These are phyloP conservation scores for Termitomyces titanicus DNA, from an alignment of 768 basidiomycete genomes.

Conservation along the genomic window DNA sequence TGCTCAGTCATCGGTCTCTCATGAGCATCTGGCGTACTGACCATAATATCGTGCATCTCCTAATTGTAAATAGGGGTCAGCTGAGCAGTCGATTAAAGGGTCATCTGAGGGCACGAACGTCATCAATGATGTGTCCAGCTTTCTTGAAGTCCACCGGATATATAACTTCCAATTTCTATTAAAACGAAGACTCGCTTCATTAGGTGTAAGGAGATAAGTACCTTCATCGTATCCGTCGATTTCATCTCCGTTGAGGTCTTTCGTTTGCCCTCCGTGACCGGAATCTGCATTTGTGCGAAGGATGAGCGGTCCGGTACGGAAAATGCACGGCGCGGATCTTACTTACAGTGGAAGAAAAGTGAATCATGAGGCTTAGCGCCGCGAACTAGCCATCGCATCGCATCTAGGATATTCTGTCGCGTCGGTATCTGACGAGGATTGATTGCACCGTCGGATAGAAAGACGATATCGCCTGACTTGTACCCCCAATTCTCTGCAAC, in stretches of 20 bases:
- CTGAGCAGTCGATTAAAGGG: background rate
- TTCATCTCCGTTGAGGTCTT: constrained; percentile 76
- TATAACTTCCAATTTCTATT: constrained; percentile 49
- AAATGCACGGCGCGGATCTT: constrained; percentile 13
- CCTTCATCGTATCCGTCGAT: constrained; percentile 79
- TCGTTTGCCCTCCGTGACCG: constrained; percentile 92
- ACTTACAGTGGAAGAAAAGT: constrained; percentile 73
- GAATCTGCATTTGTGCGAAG: constrained; percentile 50
- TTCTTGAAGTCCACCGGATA: constrained; percentile 85
- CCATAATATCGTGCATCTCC: constrained; percentile 51
- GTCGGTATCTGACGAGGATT: constrained; percentile 42
- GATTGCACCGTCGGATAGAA: constrained; percentile 61
- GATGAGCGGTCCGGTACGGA: background rate
- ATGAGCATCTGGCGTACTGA: constrained; percentile 13
- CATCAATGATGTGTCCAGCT: constrained; percentile 74
- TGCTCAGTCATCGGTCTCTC: background rate
- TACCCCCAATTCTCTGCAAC: constrained; percentile 41
- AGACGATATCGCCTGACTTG: constrained; percentile 56
- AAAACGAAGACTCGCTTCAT: background rate
- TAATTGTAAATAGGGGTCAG: constrained; percentile 13
- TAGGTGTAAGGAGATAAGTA: constrained; percentile 19
- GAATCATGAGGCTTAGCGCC: constrained; percentile 69
- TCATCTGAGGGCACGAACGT: constrained; percentile 32
- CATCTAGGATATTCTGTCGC: constrained; percentile 42
- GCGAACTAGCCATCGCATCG: constrained; percentile 60